Evolutionary conservation across 2,329 filamentous ascomycete species (phyloP), one percentile per base, ranked within the genome.

Genomic region (Cytospora leucostoma): DNA sequence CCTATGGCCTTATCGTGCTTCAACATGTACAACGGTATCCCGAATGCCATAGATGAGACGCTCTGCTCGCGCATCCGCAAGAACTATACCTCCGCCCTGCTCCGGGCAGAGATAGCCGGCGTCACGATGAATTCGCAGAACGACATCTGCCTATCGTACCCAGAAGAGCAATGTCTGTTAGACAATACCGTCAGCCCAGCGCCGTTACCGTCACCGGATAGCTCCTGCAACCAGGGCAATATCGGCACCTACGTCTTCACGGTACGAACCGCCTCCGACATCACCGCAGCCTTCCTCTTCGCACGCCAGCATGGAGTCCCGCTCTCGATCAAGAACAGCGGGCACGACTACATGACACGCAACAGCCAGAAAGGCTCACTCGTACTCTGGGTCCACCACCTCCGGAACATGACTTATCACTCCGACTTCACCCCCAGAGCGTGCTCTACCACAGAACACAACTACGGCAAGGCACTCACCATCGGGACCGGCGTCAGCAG

Each of bases 331-430:
- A 73, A 75, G 64, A 75, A 75, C 52, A 73, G 68, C 49, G 74
- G 74, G 4, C 73, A 76, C 59, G 74, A 75, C 50, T 75, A 71
- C 57, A 69, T 74, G 64, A 70, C 69, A 8, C 71, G 73, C 35
- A 74, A 69, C 47, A 74, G 70, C 64, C 68, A 68, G 5, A 70
- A 71, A 17, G 70, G 69, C 4, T 67, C 70, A 0, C 64, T 76
- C 3, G 63, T 69, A 12, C 68, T 75, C 10, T 74, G 73, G 72
- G 69, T 70, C 4, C 72, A 71, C 52, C 69, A 68, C 3, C 56
- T 75, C 32, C 67, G 68, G 56, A 59, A 63, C 19, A 65, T 73
- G 27, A 32, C 33, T 13, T 70, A 71, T 56, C 63, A 68, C 35
- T 55, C 63, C 1, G 38, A 65, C 13, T 72, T 71, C 56, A 58